A percentile compares a stretch with the other conserved stretches of the same genome.
phyloP scores from a whole-genome alignment of 2,329 filamentous ascomycete genomes.

The Coleophoma crateriformis region DNA sequence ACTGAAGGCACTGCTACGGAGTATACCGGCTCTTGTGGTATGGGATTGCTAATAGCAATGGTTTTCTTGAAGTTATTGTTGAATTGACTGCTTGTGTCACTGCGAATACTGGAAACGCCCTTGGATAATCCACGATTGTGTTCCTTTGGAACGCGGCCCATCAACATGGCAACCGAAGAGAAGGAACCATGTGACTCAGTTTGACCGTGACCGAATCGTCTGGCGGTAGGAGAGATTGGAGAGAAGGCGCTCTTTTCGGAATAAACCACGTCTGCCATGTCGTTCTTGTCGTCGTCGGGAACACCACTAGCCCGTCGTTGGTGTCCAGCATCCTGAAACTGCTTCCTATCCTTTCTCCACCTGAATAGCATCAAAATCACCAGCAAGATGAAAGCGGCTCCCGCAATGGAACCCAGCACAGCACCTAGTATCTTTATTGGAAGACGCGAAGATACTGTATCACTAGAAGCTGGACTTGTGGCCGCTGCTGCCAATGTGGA shows the following conservation, averaged over 20 bases:
- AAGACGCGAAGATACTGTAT: conserved; percentile 28
- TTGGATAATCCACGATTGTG: conserved; percentile 37
- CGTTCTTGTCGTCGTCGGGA: conserved; percentile 57
- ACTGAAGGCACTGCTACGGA: background rate
- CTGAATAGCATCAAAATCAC: conserved; percentile 63
- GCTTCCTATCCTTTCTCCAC: conserved; percentile 51
- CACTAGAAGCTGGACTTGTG: conserved; percentile 23
- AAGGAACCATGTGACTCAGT: conserved; percentile 51
- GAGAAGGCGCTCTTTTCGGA: conserved; percentile 27
- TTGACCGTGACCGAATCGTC: conserved; percentile 41
- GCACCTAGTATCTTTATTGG: conserved; percentile 68
- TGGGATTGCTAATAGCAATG: conserved; percentile 57
- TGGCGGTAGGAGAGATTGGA: conserved; percentile 23
- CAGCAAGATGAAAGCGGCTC: conserved; percentile 45
- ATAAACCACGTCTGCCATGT: conserved; percentile 38
- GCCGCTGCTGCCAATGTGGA: conserved; percentile 22
- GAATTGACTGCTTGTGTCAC: conserved; percentile 50
- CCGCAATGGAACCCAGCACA: conserved; percentile 75
- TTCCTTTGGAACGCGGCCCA: conserved; percentile 48
- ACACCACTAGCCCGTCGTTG: conserved; percentile 36
- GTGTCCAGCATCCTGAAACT: conserved; percentile 41
- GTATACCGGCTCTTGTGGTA: conserved; percentile 36
- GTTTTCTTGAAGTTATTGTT: conserved; percentile 56
- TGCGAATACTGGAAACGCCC: conserved; percentile 52
- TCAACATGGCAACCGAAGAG: conserved; percentile 60